phyloP scores from a whole-genome alignment of 164 flowering plant genomes.

The Vitis rupestris region DNA sequence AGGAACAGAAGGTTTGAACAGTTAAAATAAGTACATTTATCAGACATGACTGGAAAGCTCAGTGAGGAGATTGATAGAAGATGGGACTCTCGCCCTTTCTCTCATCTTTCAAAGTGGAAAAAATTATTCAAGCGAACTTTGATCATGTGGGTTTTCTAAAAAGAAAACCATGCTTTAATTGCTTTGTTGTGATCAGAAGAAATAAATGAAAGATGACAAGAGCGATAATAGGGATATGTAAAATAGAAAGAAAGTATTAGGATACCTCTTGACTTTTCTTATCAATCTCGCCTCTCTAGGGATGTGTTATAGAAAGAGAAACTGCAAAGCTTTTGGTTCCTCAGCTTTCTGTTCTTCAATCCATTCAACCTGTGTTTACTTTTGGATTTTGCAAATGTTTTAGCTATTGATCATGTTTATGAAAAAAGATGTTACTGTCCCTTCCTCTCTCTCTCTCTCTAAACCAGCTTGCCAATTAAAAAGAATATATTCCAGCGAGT shows the following conservation, averaged over 20 bases:
- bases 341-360: constrained; percentile 30
- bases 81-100: constrained; percentile 22
- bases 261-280: constrained; percentile 25
- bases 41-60: constrained; percentile 51
- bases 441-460: too few species aligned
- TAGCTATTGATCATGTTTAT: neutral
- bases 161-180: neutral
- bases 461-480: neutral
- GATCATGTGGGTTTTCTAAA: constrained; percentile 10
- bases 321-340: constrained; percentile 26
- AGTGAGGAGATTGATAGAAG: constrained; percentile 24
- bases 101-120: constrained; percentile 27
- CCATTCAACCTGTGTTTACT: constrained; percentile 3
- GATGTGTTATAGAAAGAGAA: constrained; percentile 13
- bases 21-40: constrained; percentile 44
- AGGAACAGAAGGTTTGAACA: constrained; percentile 80
- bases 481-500: neutral
- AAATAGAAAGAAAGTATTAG: constrained; percentile 13
- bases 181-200: constrained; percentile 13
- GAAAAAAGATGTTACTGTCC: too few species aligned
- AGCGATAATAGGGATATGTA: neutral
- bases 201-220: constrained; percentile 23
- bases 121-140: constrained; percentile 26
- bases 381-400: neutral
- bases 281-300: constrained; percentile 19